Evolutionary conservation across 2,329 filamentous ascomycete species (phyloP).

Genomic region (Beauveria sp.): DNA sequence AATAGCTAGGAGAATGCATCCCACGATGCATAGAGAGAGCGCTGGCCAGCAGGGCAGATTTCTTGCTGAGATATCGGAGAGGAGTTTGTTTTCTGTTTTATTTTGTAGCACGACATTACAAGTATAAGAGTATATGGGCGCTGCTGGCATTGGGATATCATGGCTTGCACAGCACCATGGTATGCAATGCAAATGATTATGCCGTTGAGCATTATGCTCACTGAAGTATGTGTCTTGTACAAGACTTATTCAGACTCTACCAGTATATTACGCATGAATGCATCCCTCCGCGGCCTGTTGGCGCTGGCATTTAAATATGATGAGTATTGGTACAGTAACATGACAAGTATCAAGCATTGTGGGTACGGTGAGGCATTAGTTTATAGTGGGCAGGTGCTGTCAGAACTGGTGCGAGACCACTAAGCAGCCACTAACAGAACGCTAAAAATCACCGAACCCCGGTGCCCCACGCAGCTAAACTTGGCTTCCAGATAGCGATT

Average conservation of each 20-base stretch:
- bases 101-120: slow-evolving; percentile 11
- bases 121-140: slow-evolving; percentile 11
- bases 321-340: no score
- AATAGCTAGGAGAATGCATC: not conserved
- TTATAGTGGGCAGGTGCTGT: not conserved
- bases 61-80: not conserved
- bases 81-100: slow-evolving; percentile 8
- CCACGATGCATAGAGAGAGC: not conserved
- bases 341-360: not conserved
- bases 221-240: no score
- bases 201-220: not conserved
- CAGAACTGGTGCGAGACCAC: not conserved
- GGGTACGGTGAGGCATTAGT: slow-evolving; percentile 8
- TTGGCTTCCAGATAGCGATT: slow-evolving; percentile 1
- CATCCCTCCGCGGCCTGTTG: no score
- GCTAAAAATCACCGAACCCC: not conserved
- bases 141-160: slow-evolving; percentile 1
- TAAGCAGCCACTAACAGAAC: not conserved
- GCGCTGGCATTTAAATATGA: no score
- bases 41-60: not conserved
- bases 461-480: not conserved
- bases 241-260: no score
- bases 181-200: slow-evolving; percentile 1
- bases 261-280: no score
- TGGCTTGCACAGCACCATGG: not conserved